Evolutionary conservation across 768 basidiomycete genomes (phyloP), one percentile per base, ranked within the genome.

Genomic region (Russula foetens): DNA sequence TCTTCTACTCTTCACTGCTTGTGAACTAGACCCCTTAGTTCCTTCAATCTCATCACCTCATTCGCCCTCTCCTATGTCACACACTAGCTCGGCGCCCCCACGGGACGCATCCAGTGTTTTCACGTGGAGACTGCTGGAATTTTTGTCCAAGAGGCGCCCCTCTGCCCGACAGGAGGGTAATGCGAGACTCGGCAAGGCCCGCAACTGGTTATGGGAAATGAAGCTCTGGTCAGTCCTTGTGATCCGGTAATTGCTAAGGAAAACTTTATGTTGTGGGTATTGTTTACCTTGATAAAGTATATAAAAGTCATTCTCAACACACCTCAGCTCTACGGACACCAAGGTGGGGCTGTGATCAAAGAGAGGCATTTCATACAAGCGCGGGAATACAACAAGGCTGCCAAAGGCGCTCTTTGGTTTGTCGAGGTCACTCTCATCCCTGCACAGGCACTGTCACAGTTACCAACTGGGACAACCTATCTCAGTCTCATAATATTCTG

Each of bases 81-180:
- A 12, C 14, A 9, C 7, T 4, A 43, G 17, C 17, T 5, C 44
- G 21, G 29, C 33, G 0, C 56, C 38, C 12, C 17, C 56, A 4
- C 38, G 53, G 7, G 56, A 62, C 45, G 61, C 45, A 28, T 52
- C 61, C 1, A 56, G 56, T 35, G 33, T 58, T 46, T 19, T 62
- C 23, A 47, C 45, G 5, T 58, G 29, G 39, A 58, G 23, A 21
- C 45, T 62, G 1, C 39, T 62, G 14, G 31, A 53, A 2, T 58
- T 58, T 41, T 7, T 62, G 24, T 8, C 21, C 5, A 15, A 1
- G 3, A 56, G n/a, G 29, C 29, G 21, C 4, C 56, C 56, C 8
- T 53, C 56, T 1, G 51, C 45, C 21, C 50, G 35, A 29, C 29
- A 48, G 31, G n/a, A 11, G 33, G 61, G 56, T 8, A 43, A 46